Conservation (phyloP, 176 grass and related monocot species). For the Thinopyrum elongatum region DNA sequence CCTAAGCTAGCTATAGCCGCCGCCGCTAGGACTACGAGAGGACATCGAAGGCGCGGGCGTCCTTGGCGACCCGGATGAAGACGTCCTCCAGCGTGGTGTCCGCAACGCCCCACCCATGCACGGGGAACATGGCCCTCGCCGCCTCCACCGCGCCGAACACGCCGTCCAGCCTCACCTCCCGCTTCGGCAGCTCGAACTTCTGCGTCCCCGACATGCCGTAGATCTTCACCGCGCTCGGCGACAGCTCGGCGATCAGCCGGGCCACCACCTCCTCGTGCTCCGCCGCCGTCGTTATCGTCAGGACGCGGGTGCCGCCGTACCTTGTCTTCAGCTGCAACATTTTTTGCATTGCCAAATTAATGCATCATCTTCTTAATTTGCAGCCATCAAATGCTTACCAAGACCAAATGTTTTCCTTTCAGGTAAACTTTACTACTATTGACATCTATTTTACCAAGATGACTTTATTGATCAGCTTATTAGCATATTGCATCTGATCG, state of each 20-base stretch:
- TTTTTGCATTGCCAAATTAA: neutral
- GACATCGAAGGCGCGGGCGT: slow-evolving; percentile 49
- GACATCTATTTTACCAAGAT: neutral
- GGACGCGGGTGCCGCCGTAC: slow-evolving; percentile 58
- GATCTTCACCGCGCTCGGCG: slow-evolving; percentile 45
- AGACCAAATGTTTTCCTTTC: neutral
- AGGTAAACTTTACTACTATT: neutral
- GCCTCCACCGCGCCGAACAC: slow-evolving; percentile 64
- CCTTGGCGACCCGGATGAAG: slow-evolving; percentile 84
- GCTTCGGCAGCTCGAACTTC: slow-evolving; percentile 67
- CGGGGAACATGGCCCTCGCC: slow-evolving; percentile 43
- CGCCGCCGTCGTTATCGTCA: slow-evolving; percentile 64
- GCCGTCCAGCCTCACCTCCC: slow-evolving; percentile 40
- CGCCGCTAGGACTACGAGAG: slow-evolving; percentile 39
- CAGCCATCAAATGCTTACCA: neutral
- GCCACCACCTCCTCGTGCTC: slow-evolving; percentile 58
- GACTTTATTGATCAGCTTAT: too few relatives aligned
- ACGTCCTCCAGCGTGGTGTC: slow-evolving; percentile 87
- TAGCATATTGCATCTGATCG: too few relatives aligned
- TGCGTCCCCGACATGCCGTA: slow-evolving; percentile 82
- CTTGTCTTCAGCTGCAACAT: slow-evolving; percentile 60
- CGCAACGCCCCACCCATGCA: slow-evolving; percentile 77
- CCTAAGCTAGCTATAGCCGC: too few relatives aligned
- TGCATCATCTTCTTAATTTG: neutral
- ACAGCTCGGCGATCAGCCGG: slow-evolving; percentile 30